These are phyloP conservation scores for Leptoxyphium fumago DNA, from an alignment of 2,329 filamentous ascomycete genomes.

Conservation along the genomic window DNA sequence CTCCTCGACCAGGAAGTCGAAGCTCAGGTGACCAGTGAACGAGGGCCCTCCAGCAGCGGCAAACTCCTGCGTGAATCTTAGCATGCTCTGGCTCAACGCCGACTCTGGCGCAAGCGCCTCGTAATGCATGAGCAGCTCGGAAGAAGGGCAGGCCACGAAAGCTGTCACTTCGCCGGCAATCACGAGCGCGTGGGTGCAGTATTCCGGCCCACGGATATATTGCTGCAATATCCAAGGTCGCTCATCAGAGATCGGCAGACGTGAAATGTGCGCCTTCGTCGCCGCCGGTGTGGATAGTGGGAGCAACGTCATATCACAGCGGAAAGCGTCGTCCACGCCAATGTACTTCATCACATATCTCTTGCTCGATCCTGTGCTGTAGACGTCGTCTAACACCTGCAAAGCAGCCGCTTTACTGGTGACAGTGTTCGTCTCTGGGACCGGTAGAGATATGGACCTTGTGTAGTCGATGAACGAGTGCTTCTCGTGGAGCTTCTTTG, in stretches of 20 bases:
- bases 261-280: conserved; percentile 41
- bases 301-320: conserved; percentile 50
- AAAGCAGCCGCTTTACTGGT: conserved; percentile 39
- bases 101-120: conserved; percentile 40
- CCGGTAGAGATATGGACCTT: conserved; percentile 34
- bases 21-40: conserved; percentile 57
- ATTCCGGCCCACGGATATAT: conserved; percentile 50
- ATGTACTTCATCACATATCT: conserved; percentile 54
- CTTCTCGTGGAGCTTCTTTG: conserved; percentile 48
- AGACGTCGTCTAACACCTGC: conserved; percentile 31
- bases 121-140: conserved; percentile 53
- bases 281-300: conserved; percentile 39
- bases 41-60: conserved; percentile 32
- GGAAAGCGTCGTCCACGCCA: conserved; percentile 44
- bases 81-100: conserved; percentile 43
- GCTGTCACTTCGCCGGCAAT: conserved; percentile 49
- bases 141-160: conserved; percentile 52
- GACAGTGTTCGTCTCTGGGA: conserved; percentile 35
- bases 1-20: conserved; percentile 53
- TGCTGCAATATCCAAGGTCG: conserved; percentile 56
- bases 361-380: conserved; percentile 15
- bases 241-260: conserved; percentile 39
- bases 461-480: conserved; percentile 49
- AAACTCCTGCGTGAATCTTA: conserved; percentile 47
- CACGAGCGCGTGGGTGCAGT: conserved; percentile 56